Base-by-base conservation (phyloP, 2,329 filamentous ascomycete species). In the Parasarocladium wereldwijsianum region DNA sequence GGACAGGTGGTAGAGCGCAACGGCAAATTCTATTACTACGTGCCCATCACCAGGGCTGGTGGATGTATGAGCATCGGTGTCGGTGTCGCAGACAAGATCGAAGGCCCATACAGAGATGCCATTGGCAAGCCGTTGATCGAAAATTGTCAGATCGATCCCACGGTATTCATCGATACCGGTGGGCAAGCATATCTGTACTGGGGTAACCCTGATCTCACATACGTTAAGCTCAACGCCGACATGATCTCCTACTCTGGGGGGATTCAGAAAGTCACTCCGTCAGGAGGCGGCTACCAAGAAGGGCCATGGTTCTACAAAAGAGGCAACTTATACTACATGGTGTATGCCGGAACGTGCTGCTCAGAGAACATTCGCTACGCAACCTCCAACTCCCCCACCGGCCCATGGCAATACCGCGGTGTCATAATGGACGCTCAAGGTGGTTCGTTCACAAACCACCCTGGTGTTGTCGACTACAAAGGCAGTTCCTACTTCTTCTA, bases 141-240 rank as follows among this genome's bases (percentile, higher is more conserved):
- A 11, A 52, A 50, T 31, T 33, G 36, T 28, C 40, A 46, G 27
- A 50, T 52, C 17, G 49, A 52, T 29, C 49, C 46, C 4, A 45
- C 42, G 6, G 49, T 51, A 15, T 49, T 45, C 37, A 49, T 54
- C 31, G 50, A 55, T 32, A 46, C 50, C 28, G 44, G 51, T 27
- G 50, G 46, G 26, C 50, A 52, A 34, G 50, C 47, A 1, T 54
- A 53, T 36, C 24, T 55, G 31, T 54, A 51, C 38, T 52, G 47
- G 48, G 50, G 49, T 14, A 50, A 51, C 29, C 43, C 49, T 2
- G 33, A 39, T 25, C 36, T 50, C 13, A 44, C 31, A 24, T 53
- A 52, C 29, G 46, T 52, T 34, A 45, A 42, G 36, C 36, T 54
- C 5, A 53, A 52, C 38, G 31, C 38, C 21, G 50, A 53, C 36